Conservation (phyloP, 768 basidiomycete species). For the Termitomyces sp. region DNA sequence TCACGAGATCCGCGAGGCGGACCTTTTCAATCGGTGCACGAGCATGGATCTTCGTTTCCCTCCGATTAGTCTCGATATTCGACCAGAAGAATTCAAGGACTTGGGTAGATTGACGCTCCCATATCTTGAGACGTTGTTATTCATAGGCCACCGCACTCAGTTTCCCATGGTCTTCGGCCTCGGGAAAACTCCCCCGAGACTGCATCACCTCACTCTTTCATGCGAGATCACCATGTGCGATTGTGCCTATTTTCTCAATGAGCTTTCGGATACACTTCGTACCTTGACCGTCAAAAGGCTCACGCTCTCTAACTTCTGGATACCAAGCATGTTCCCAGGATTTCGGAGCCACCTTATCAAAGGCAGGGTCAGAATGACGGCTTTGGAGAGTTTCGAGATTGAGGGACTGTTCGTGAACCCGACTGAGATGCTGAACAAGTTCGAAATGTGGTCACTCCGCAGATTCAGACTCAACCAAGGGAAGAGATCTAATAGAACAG, state of each 20-base stretch:
- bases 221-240: neutral
- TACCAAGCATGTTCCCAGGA: neutral
- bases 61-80: neutral
- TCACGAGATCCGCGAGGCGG: neutral
- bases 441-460: neutral
- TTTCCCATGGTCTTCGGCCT: neutral
- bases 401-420: neutral
- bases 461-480: neutral
- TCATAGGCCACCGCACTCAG: neutral
- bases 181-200: neutral
- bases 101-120: neutral
- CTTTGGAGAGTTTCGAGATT: neutral
- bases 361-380: neutral
- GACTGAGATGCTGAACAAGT: neutral
- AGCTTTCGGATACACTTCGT: neutral
- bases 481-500: neutral
- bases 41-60: neutral
- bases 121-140: neutral
- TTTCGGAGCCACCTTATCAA: neutral
- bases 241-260: neutral
- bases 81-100: neutral
- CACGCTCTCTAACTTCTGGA: neutral
- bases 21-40: neutral
- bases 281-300: neutral
- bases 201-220: neutral